These are phyloP conservation scores for Cardamine resedifolia DNA, from an alignment of 345 rosid species.

Conservation along the genomic window DNA sequence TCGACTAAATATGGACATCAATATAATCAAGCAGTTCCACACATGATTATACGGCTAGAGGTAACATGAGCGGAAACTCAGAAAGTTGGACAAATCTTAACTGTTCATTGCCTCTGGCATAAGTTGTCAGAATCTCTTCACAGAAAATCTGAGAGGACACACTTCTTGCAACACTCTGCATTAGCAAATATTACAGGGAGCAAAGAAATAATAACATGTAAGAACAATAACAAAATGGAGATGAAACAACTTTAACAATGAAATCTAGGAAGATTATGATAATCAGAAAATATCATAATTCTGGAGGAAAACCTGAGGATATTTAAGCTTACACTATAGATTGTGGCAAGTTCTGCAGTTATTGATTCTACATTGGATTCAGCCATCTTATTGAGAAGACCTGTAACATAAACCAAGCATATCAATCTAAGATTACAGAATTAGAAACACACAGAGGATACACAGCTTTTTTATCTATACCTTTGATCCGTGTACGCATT, in stretches of 20 bases:
- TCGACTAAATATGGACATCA: background rate
- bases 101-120: slow-evolving; percentile 91
- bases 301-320: slow-evolving; percentile 14
- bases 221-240: background rate
- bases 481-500: slow-evolving; percentile 69
- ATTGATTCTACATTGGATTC: slow-evolving; percentile 89
- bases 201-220: background rate
- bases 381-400: slow-evolving; percentile 78
- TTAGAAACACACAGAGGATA: slow-evolving; percentile 1
- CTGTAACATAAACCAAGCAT: slow-evolving; percentile 45
- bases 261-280: background rate
- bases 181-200: slow-evolving; percentile 18
- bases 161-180: slow-evolving; percentile 69
- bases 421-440: slow-evolving; percentile 19
- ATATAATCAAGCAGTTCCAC: background rate
- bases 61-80: slow-evolving; percentile 3
- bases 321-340: slow-evolving; percentile 56
- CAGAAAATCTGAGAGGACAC: slow-evolving; percentile 64
- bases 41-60: slow-evolving; percentile 1
- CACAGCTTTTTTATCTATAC: slow-evolving; percentile 45
- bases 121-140: slow-evolving; percentile 77
- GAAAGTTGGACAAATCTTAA: slow-evolving; percentile 41
- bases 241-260: background rate
- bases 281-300: background rate
- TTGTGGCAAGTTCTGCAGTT: slow-evolving; percentile 67